Evolutionary conservation across 2,329 filamentous ascomycete genomes (phyloP).

Genomic region (Sordariomycetes sp.): DNA sequence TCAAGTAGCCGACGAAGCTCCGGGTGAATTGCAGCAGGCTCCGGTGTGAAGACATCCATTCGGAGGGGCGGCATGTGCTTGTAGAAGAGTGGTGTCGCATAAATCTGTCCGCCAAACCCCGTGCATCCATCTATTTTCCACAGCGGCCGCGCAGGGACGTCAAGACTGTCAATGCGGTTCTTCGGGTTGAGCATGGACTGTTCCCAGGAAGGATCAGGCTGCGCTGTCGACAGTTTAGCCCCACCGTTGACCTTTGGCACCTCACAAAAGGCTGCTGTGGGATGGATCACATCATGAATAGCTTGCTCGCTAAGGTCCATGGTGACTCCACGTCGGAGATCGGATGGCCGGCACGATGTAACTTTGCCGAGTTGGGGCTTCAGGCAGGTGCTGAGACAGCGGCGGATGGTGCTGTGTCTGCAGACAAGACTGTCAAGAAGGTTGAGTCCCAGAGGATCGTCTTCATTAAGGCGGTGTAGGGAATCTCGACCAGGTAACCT

Average conservation of each 20-base stretch:
- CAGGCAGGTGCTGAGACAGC: not conserved
- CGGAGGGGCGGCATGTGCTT: constrained; percentile 36
- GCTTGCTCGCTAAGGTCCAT: constrained; percentile 46
- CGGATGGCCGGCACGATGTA: no score
- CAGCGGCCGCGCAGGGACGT: constrained; percentile 28
- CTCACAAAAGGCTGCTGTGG: constrained; percentile 41
- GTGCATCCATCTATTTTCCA: constrained; percentile 53
- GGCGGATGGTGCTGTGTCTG: not conserved
- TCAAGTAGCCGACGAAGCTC: constrained; percentile 36
- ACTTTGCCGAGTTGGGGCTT: not conserved
- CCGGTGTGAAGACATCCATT: constrained; percentile 49
- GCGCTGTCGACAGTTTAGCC: not conserved
- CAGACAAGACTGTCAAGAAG: no score
- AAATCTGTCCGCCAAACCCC: constrained; percentile 48
- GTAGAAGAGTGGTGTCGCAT: constrained; percentile 44
- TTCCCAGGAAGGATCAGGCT: constrained; percentile 25
- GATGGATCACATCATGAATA: constrained; percentile 48
- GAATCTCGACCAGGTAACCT: no score
- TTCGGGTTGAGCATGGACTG: constrained; percentile 47
- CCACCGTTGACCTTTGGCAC: constrained; percentile 3
- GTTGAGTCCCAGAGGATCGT: no score
- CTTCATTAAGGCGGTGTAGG: no score
- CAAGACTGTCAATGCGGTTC: constrained; percentile 50
- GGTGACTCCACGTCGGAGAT: no score
- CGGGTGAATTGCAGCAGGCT: constrained; percentile 33